Conservation (phyloP, 2,329 filamentous ascomycete genomes). For the Phialophora tarda region DNA sequence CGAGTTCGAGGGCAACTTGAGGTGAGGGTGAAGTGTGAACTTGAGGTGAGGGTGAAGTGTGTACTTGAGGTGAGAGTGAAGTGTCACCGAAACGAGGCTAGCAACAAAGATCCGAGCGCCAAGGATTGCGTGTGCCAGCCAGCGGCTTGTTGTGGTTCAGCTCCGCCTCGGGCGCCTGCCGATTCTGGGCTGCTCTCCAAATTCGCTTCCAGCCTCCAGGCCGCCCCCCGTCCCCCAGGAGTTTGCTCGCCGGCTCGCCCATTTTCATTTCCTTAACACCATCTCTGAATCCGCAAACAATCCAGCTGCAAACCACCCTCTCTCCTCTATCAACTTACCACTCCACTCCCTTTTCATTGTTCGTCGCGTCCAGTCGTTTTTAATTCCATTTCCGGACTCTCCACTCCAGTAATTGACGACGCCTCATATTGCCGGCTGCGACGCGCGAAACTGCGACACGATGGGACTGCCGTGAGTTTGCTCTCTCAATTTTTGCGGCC, state of each 20-base stretch:
- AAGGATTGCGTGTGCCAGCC: not conserved
- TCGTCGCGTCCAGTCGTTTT: slow-evolving; percentile 26
- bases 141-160: slow-evolving; percentile 5
- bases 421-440: slow-evolving; percentile 3
- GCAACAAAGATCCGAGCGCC: not conserved
- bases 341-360: slow-evolving; percentile 29
- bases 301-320: slow-evolving; percentile 26
- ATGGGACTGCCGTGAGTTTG: slow-evolving; percentile 59
- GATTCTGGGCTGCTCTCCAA: slow-evolving; percentile 2
- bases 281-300: slow-evolving; percentile 23
- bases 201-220: not conserved
- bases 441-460: slow-evolving; percentile 28
- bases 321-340: slow-evolving; percentile 19
- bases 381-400: slow-evolving; percentile 31
- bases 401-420: slow-evolving; percentile 35
- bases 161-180: slow-evolving; percentile 8
- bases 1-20: not conserved
- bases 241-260: not conserved
- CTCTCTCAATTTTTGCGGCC: slow-evolving; percentile 20
- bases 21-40: not conserved
- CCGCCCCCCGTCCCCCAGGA: not conserved
- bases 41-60: not conserved
- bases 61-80: not conserved
- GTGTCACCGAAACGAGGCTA: not conserved
- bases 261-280: slow-evolving; percentile 17